These are phyloP conservation scores for Cyclostephanos tholiformis DNA, from an alignment of 108 stramenopile species.

Conservation along the genomic window DNA sequence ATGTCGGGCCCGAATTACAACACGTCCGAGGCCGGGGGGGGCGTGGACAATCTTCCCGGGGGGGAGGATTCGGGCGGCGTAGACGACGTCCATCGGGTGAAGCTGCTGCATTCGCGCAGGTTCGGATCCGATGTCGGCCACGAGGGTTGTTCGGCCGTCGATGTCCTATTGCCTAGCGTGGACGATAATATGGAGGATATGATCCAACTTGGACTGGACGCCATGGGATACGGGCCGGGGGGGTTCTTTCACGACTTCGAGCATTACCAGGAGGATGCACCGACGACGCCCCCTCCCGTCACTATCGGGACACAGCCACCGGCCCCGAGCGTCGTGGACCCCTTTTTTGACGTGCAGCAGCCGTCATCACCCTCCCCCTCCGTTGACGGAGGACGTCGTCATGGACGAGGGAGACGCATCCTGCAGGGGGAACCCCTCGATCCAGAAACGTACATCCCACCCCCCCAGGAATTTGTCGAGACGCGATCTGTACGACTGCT, in stretches of 20 bases:
- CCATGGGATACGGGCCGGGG: slow-evolving; percentile 4
- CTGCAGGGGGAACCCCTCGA: neutral
- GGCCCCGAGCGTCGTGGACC: neutral
- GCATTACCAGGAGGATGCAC: neutral
- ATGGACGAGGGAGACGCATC: neutral
- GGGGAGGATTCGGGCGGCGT: neutral
- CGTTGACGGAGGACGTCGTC: neutral
- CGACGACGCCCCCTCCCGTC: neutral
- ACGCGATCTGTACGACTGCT: slow-evolving; percentile 44
- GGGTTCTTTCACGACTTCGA: slow-evolving; percentile 36
- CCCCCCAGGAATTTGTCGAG: neutral
- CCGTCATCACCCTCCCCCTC: no score
- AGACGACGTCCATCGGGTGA: slow-evolving; percentile 6
- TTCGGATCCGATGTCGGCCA: slow-evolving; percentile 22
- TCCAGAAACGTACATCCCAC: neutral
- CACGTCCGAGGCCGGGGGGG: neutral
- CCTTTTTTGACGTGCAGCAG: neutral
- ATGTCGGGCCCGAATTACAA: neutral
- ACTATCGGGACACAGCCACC: neutral
- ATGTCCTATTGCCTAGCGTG: slow-evolving; percentile 15
- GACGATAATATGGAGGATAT: neutral
- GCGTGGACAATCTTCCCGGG: neutral
- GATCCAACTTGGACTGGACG: neutral
- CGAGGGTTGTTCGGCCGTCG: slow-evolving; percentile 46
- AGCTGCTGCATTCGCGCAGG: slow-evolving; percentile 38